Evolutionary conservation across 2,329 filamentous ascomycete genomes (phyloP).

Genomic region (Aspergillus brasiliensis): DNA sequence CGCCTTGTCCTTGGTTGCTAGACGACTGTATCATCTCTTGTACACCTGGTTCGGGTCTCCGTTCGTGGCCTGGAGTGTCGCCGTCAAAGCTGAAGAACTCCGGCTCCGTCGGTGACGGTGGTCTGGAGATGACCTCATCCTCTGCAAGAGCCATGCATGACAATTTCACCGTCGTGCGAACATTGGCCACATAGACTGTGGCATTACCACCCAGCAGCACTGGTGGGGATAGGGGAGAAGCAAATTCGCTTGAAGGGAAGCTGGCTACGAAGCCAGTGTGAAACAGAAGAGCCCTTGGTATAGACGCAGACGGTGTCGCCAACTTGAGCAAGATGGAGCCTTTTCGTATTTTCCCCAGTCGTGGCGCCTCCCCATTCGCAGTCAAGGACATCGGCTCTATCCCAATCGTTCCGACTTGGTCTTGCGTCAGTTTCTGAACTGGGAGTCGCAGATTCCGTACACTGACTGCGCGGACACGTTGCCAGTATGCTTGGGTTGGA

Average conservation of each 20-base stretch:
- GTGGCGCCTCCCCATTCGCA: conserved; percentile 26
- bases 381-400: conserved; percentile 52
- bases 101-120: conserved; percentile 35
- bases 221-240: conserved; percentile 47
- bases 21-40: conserved; percentile 31
- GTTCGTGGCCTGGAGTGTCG: conserved; percentile 28
- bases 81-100: conserved; percentile 50
- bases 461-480: conserved; percentile 76
- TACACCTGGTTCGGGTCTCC: conserved; percentile 24
- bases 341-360: conserved; percentile 59
- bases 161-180: conserved; percentile 78
- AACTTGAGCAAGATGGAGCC: conserved; percentile 79
- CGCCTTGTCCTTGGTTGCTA: conserved; percentile 25
- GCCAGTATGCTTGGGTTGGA: conserved; percentile 71
- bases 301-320: conserved; percentile 55
- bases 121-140: conserved; percentile 30
- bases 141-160: conserved; percentile 54
- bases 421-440: conserved; percentile 71
- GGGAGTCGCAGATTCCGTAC: conserved; percentile 85
- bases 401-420: conserved; percentile 88
- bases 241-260: conserved; percentile 65
- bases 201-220: conserved; percentile 58
- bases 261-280: conserved; percentile 71
- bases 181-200: conserved; percentile 84
- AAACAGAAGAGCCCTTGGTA: conserved; percentile 36